Conservation (phyloP, 2,329 filamentous ascomycete genomes). For the Davidsoniella eucalypti region DNA sequence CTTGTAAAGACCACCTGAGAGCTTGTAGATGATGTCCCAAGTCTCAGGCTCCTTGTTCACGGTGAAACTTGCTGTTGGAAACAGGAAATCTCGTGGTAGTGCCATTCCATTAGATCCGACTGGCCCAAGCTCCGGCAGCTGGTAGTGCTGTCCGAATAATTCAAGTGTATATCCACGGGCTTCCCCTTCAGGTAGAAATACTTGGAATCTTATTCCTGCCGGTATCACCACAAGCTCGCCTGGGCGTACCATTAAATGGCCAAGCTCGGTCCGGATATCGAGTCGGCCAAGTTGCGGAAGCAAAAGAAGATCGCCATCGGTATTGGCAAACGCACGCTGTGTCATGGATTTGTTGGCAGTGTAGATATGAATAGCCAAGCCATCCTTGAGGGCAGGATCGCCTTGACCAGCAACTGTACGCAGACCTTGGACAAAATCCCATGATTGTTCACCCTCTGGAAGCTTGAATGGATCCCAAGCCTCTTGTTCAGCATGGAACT, state of each 20-base stretch:
- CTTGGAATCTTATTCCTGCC: slow-evolving; percentile 37
- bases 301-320: slow-evolving; percentile 51
- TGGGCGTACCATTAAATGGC: slow-evolving; percentile 44
- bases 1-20: slow-evolving; percentile 42
- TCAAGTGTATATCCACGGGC: slow-evolving; percentile 51
- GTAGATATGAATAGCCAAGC: slow-evolving; percentile 33
- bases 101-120: slow-evolving; percentile 51
- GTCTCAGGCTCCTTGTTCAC: slow-evolving; percentile 28
- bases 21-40: slow-evolving; percentile 44
- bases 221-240: slow-evolving; percentile 54
- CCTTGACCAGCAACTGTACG: slow-evolving; percentile 33
- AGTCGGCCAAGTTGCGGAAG: slow-evolving; percentile 47
- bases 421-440: slow-evolving; percentile 31
- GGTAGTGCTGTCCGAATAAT: slow-evolving; percentile 46
- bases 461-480: slow-evolving; percentile 30
- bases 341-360: slow-evolving; percentile 30
- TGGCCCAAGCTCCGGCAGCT: slow-evolving; percentile 49
- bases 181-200: slow-evolving; percentile 29
- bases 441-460: slow-evolving; percentile 7
- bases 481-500: slow-evolving; percentile 28
- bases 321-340: slow-evolving; percentile 31
- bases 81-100: slow-evolving; percentile 48
- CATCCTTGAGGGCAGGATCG: slow-evolving; percentile 31
- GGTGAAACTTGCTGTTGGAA: slow-evolving; percentile 42
- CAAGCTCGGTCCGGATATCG: slow-evolving; percentile 53